Evolutionary conservation across 1,284 basidiomycete genomes (phyloP).

Genomic region (Papiliotrema terrestris): DNA sequence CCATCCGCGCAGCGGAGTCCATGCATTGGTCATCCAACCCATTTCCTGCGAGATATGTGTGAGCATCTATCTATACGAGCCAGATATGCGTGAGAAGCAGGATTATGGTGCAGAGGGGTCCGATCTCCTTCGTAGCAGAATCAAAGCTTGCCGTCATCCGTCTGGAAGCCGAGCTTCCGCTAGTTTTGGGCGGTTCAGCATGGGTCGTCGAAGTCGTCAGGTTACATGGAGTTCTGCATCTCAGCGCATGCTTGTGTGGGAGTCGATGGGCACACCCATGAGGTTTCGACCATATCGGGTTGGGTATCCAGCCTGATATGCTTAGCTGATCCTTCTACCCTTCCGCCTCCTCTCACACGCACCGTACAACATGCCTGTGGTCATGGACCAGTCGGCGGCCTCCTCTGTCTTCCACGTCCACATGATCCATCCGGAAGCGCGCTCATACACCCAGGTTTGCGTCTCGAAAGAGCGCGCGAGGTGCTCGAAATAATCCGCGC

Average conservation of each 20-base stretch:
- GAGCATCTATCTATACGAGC: no score
- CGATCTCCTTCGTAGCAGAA: no score
- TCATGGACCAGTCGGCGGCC: constrained; percentile 64
- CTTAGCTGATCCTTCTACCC: background rate
- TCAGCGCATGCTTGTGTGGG: background rate
- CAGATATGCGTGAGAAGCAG: no score
- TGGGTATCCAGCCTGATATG: constrained; percentile 37
- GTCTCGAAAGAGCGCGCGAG: constrained; percentile 79
- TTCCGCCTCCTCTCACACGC: background rate
- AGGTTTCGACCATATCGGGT: constrained; percentile 33
- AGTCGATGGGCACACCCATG: constrained; percentile 26
- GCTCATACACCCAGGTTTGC: constrained; percentile 56
- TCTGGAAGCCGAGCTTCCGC: background rate
- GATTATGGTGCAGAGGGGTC: no score
- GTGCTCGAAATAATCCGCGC: constrained; percentile 70
- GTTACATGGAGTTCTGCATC: constrained; percentile 2
- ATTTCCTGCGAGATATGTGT: no score
- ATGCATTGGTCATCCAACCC: no score
- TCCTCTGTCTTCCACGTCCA: constrained; percentile 47
- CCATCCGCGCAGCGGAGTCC: no score
- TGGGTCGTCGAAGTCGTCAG: background rate
- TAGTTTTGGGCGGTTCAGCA: background rate
- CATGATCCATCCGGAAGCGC: constrained; percentile 39
- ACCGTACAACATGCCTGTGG: constrained; percentile 38
- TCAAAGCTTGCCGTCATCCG: no score